phyloP scores from a whole-genome alignment of 331 rosid species.

The Pyracantha coccinea region DNA sequence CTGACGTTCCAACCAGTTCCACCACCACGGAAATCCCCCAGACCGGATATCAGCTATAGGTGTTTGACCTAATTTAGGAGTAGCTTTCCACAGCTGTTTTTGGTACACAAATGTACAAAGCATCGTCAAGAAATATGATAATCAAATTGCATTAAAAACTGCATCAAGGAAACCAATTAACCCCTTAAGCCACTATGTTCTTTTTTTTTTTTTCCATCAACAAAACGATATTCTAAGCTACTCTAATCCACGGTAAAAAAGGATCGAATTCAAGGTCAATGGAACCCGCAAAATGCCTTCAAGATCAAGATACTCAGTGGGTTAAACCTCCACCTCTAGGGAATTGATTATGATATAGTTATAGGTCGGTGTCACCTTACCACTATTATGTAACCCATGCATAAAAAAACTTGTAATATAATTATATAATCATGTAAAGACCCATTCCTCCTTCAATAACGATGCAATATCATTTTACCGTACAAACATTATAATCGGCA shows the following conservation, averaged over 20 bases:
- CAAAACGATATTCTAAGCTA: no score
- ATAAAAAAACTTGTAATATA: no score
- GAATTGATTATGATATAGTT: neutral
- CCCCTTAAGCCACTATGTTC: neutral
- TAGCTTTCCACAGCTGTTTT: conserved; percentile 66
- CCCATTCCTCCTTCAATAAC: no score
- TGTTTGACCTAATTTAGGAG: conserved; percentile 58
- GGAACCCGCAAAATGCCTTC: no score
- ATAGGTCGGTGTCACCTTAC: no score
- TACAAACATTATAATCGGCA: no score
- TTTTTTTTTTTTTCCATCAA: neutral
- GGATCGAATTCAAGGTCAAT: no score
- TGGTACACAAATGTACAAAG: conserved; percentile 1
- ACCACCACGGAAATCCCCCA: conserved; percentile 90
- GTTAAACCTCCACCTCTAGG: neutral
- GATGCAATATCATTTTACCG: no score
- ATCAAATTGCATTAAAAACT: neutral
- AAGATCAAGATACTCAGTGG: neutral
- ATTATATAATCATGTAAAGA: no score
- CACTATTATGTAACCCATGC: no score
- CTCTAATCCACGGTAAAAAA: no score
- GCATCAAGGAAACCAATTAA: neutral
- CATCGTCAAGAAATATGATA: neutral
- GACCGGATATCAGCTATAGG: conserved; percentile 44
- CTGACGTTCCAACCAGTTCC: conserved; percentile 93